These are phyloP conservation scores for Populus pruinosa DNA, from an alignment of 345 rosid genomes.

Conservation along the genomic window DNA sequence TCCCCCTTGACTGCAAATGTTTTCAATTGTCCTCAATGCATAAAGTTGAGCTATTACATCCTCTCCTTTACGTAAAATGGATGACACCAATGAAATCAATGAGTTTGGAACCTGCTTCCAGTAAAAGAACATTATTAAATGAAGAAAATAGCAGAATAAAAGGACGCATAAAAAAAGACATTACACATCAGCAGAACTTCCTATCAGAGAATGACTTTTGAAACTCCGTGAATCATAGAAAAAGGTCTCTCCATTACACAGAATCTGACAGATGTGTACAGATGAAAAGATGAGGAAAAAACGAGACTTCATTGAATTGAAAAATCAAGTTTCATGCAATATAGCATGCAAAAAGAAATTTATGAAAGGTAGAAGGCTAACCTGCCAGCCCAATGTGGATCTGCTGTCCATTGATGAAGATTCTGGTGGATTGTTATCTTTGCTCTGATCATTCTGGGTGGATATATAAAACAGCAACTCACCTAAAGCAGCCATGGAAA, in stretches of 20 bases:
- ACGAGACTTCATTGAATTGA: neutral
- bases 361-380: conserved; percentile 29
- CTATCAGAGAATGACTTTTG: neutral
- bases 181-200: conserved; percentile 6
- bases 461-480: conserved; percentile 93
- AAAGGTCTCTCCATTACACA: neutral
- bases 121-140: conserved; percentile 9
- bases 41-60: conserved; percentile 94
- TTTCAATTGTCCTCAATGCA: conserved; percentile 91
- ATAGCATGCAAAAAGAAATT: conserved; percentile 4
- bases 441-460: conserved; percentile 77
- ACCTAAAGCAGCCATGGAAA: conserved; percentile 97
- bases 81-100: conserved; percentile 80
- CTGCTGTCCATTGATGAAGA: conserved; percentile 81
- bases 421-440: conserved; percentile 59
- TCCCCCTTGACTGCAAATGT: conserved; percentile 90
- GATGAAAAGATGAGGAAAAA: neutral
- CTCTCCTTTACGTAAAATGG: conserved; percentile 91
- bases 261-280: conserved; percentile 1
- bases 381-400: conserved; percentile 84
- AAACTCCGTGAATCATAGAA: conserved; percentile 2
- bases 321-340: neutral
- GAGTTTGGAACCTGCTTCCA: conserved; percentile 84
- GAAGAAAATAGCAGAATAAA: neutral
- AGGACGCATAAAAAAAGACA: conserved; percentile 7